Evolutionary conservation across 2,329 filamentous ascomycete genomes (phyloP), one percentile per base, ranked within the genome.

Genomic region (Aspergillus alliaceus): DNA sequence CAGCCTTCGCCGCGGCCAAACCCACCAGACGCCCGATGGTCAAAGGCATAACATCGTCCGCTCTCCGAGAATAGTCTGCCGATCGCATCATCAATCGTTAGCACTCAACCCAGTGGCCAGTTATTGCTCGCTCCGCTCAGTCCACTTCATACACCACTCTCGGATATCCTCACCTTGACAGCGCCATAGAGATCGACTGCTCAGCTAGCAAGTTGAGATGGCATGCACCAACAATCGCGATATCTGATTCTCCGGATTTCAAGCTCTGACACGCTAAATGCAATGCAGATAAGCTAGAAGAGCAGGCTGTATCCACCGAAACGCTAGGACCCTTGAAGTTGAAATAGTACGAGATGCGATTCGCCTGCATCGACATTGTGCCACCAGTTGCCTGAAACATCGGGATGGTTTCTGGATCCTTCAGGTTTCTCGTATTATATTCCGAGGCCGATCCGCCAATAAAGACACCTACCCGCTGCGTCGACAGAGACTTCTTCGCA

Each of bases 1-100:
- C 84, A 77, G 0, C 86, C 87, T 65, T 90, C 87, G 1, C 86
- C 86, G 31, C 86, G 78, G 0, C 82, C 85, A 65, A 88, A 90
- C 1, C 87, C 37, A 9, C 37, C 87, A 56, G 84, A 83, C 14
- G 84, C 86, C 3, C 79, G 77, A 20, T 76, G 67, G 62, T 86
- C 86, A 64, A 84, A 87, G 69, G 79, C 79, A 37, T 74, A 75
- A 52, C 76, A 81, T 53, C 73, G 73, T 2, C 79, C 78, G 62
- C 75, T 67, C 1, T 77, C 75, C 49, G 76, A 79, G 82, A 69
- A 72, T 80, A 80, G 9, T 31, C 53, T 27, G 14, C n/a, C n/a
- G n/a, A n/a, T n/a, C n/a, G 15, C n/a, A 44, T 46, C 7, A 47
- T 39, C 27, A 51, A 40, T 4, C 55, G 44, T 67, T 0, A 63